These are phyloP conservation scores for Tulasnella calospora DNA, from an alignment of 768 basidiomycete genomes.

Conservation along the genomic window DNA sequence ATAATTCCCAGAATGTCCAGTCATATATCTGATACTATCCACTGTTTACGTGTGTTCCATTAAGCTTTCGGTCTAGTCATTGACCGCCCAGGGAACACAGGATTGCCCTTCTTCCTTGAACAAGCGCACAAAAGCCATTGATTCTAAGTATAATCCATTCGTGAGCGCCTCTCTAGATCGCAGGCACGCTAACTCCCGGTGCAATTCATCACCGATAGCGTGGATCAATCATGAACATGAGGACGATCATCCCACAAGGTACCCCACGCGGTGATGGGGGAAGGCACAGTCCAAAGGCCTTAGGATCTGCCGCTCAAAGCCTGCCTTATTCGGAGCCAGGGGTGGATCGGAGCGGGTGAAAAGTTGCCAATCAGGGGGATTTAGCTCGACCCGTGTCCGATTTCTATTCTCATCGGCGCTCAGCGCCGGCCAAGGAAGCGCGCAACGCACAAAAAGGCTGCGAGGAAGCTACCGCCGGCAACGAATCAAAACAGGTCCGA, in stretches of 20 bases:
- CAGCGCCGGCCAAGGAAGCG: neutral
- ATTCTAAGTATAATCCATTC: neutral
- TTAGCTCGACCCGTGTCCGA: neutral
- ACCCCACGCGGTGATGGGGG: neutral
- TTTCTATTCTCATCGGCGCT: neutral
- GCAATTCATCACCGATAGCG: neutral
- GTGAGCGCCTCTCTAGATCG: neutral
- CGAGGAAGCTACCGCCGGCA: neutral
- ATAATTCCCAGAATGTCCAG: neutral
- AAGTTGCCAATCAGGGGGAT: neutral
- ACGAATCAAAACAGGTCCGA: neutral
- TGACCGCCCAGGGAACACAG: neutral
- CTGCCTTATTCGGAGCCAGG: neutral
- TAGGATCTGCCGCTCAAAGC: neutral
- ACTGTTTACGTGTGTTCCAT: neutral
- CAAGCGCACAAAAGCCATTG: neutral
- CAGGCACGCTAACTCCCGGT: neutral
- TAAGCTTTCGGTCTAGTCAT: neutral
- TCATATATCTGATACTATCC: neutral
- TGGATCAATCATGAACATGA: neutral
- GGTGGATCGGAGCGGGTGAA: neutral
- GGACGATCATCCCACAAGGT: neutral
- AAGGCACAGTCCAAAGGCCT: neutral
- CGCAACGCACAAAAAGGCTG: neutral
- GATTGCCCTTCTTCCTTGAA: neutral